phyloP scores from a whole-genome alignment of 1,284 basidiomycete species.

The Pascua guehoae region DNA sequence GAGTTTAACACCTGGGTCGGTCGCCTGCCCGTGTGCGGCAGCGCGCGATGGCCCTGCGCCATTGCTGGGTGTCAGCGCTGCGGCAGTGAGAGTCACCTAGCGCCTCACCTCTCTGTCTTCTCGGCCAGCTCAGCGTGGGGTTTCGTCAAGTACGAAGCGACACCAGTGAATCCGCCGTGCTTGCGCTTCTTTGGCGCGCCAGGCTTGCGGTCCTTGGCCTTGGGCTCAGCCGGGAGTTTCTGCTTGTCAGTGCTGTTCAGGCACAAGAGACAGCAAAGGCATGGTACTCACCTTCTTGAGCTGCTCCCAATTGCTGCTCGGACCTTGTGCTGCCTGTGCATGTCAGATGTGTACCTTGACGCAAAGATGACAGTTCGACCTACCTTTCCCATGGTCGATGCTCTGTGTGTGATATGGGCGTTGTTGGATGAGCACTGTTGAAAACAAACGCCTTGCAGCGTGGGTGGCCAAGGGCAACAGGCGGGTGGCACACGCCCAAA shows the following conservation, averaged over 20 bases:
- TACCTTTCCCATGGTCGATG: not conserved
- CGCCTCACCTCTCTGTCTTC: no score
- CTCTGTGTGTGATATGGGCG: no score
- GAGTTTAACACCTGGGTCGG: conserved; percentile 13
- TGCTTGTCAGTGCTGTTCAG: not conserved
- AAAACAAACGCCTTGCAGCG: not conserved
- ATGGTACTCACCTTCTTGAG: conserved; percentile 28
- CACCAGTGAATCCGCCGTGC: not conserved
- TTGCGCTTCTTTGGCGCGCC: not conserved
- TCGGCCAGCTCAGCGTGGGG: not conserved
- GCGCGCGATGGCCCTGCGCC: no score
- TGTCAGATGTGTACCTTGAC: not conserved
- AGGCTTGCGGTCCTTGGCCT: conserved; percentile 6
- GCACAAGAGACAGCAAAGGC: not conserved
- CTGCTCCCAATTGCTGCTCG: conserved; percentile 40
- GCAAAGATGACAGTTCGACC: not conserved
- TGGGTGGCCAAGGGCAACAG: not conserved
- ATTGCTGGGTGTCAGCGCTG: no score
- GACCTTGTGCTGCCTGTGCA: not conserved
- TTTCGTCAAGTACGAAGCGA: not conserved
- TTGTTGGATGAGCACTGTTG: not conserved
- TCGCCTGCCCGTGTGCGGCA: no score
- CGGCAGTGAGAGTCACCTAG: no score
- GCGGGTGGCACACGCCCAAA: no score
- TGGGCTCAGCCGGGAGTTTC: conserved; percentile 9